Evolutionary conservation across 208 protist species (phyloP).

Genomic region (Acanthamoeba culbertsoni): DNA sequence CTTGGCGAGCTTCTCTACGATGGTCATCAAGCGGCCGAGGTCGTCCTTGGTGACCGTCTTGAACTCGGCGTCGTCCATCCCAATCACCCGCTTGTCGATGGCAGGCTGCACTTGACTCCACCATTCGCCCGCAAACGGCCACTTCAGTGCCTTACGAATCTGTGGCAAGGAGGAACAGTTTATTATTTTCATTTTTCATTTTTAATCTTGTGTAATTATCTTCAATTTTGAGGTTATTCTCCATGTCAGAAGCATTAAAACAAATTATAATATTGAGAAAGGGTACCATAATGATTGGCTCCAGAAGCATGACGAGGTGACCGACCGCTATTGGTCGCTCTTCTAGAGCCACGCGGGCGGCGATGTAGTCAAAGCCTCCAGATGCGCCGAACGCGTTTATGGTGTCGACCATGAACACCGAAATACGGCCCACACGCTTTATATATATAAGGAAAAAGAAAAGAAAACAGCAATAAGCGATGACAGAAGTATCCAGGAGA

Average conservation of each 20-base stretch:
- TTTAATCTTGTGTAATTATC: neutral
- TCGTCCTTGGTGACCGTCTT: slow-evolving; percentile 41
- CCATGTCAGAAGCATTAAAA: neutral
- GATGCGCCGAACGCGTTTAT: neutral
- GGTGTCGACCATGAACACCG: neutral
- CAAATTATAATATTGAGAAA: neutral
- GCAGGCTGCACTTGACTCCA: neutral
- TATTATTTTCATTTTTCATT: no score
- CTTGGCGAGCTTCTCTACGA: slow-evolving; percentile 25
- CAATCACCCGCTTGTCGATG: neutral
- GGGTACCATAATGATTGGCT: neutral
- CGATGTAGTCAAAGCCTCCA: slow-evolving; percentile 47
- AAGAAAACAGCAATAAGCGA: neutral
- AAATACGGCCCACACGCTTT: neutral
- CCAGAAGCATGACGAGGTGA: neutral
- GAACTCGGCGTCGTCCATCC: slow-evolving; percentile 13
- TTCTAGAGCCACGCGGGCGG: neutral
- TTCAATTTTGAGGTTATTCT: neutral
- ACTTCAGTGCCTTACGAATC: slow-evolving; percentile 13
- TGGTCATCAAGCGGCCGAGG: neutral
- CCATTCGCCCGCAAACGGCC: neutral
- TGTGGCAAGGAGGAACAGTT: neutral
- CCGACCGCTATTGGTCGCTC: neutral
- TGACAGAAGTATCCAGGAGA: no score
- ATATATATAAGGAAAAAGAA: neutral